Evolutionary conservation across 805 yeast genomes (phyloP), one percentile per base, ranked within the genome.

Genomic region (Tetrapisispora phaffii): DNA sequence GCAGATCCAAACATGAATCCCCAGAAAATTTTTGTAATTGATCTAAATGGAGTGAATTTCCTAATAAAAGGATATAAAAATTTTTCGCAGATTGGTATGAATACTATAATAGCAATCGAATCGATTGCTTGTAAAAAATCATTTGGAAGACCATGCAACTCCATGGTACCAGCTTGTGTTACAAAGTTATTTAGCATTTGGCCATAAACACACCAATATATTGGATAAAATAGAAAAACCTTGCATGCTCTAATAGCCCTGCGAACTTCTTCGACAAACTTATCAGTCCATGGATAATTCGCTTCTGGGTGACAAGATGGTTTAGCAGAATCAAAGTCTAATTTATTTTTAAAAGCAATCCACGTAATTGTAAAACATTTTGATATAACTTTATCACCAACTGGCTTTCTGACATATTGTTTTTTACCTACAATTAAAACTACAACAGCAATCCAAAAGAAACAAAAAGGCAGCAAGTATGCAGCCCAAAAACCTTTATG

Each of bases 111-210:
- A 33, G 87, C 80, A 55, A 85, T 68, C 26, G 93, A 83, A 64
- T 85, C 82, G 54, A 85, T 75, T 57, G 79, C 81, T 65, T 79
- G 82, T 69, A 84, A 74, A 54, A 84, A 71, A 70, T 84, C 94
- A 60, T 85, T 85, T 52, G 94, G 93, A 54, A 84, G 72, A 34
- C 85, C 84, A 60, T 84, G 87, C 43, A 75, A 68, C 55, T 81
- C 77, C 85, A 83, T 80, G 52, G 74, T 71, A 46, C 79, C 84
- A 38, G 89, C 87, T 60, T 81, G 87, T 35, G 85, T 74, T 47
- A 82, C 75, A 56, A 84, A 82, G 64, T 80, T 80, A 67, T 77
- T 79, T 47, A 76, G 61, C 83, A 84, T 82, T 67, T 81, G 86
- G 39, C 79, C 77, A 63, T 81, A 82, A 28, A 78, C 80, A 41